These are phyloP conservation scores for Polygonum maritimum DNA, from an alignment of 148 eudicot species.

Conservation along the genomic window DNA sequence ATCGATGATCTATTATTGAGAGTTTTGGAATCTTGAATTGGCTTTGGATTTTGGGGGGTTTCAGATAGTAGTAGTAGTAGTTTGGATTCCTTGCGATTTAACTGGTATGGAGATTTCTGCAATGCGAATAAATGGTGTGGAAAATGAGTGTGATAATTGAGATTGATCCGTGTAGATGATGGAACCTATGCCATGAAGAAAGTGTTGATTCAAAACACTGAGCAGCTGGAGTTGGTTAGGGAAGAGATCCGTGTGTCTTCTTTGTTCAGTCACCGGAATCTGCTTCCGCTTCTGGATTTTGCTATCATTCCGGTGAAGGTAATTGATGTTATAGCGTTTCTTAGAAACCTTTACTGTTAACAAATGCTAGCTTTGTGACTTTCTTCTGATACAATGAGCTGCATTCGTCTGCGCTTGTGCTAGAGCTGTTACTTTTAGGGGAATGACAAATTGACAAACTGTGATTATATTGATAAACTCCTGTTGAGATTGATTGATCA, in stretches of 20 bases:
- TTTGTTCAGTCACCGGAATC: conserved; percentile 79
- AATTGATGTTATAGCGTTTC: conserved; percentile 7
- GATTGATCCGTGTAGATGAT: conserved; percentile 53
- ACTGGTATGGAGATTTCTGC: not conserved
- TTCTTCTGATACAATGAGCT: not conserved
- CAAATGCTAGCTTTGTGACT: not conserved
- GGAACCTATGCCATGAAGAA: conserved; percentile 99
- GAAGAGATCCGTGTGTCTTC: conserved; percentile 96
- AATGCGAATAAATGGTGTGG: not conserved
- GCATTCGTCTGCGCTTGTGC: not conserved
- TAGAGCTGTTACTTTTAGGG: not conserved
- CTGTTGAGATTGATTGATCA: not conserved
- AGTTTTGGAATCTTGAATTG: not conserved
- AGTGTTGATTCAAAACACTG: conserved; percentile 82
- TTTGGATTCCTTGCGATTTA: not conserved
- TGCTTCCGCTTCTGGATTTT: conserved; percentile 95
- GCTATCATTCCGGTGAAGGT: conserved; percentile 94
- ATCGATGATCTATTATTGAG: not conserved
- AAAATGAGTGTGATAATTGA: conserved; percentile 7
- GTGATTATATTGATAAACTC: not conserved
- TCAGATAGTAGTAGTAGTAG: not conserved
- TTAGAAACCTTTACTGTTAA: not conserved
- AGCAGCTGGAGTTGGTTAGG: conserved; percentile 86
- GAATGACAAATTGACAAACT: not conserved
- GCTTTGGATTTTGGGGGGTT: not conserved